A percentile compares a stretch with the other conserved stretches of the same genome.
Conservation (phyloP, 2,329 filamentous ascomycete species). For the Monosporascus sp. region DNA sequence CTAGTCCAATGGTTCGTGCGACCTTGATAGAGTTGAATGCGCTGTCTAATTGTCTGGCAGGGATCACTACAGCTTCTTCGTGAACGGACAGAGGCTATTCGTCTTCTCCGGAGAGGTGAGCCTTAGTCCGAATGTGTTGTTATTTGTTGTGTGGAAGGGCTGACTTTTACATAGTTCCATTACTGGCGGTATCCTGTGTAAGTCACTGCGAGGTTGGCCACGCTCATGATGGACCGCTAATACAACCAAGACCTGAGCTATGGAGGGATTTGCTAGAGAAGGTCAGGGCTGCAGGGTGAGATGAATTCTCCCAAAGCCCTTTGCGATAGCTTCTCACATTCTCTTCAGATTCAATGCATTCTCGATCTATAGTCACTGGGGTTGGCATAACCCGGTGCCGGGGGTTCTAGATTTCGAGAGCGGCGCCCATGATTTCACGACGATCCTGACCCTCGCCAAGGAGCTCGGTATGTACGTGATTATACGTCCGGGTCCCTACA, state of each 20-base stretch:
- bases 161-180: conserved; percentile 27
- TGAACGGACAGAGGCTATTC: conserved; percentile 36
- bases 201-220: conserved; percentile 1
- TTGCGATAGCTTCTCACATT: neutral
- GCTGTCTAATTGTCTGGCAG: conserved; percentile 12
- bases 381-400: conserved; percentile 32
- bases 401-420: conserved; percentile 42
- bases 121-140: neutral
- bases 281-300: conserved; percentile 35
- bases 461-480: conserved; percentile 51
- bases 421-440: conserved; percentile 47
- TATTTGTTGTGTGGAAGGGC: too few relatives aligned
- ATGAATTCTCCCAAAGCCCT: neutral
- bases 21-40: neutral
- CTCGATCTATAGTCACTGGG: conserved; percentile 38
- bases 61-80: conserved; percentile 36
- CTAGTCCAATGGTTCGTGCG: conserved; percentile 26
- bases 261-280: conserved; percentile 39
- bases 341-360: conserved; percentile 34
- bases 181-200: conserved; percentile 39
- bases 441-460: conserved; percentile 47
- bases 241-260: conserved; percentile 24
- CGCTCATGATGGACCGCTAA: neutral
- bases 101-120: conserved; percentile 36
- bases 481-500: conserved; percentile 54